Conservation (phyloP, 257 asterid species). For the Salvia rosmarinus region DNA sequence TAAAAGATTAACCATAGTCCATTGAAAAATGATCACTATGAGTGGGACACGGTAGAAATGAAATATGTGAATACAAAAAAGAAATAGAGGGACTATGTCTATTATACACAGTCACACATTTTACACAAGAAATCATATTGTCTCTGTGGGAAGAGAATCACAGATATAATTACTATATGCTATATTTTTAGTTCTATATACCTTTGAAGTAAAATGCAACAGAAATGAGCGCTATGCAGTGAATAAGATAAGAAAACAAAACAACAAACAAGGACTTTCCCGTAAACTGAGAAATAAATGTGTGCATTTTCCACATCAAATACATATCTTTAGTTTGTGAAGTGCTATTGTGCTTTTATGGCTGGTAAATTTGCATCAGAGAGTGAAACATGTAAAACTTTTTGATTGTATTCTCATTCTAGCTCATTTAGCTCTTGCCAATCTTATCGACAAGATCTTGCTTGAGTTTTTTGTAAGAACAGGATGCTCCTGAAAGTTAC, state of each 20-base stretch:
- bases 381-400: neutral
- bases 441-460: neutral
- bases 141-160: neutral
- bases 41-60: neutral
- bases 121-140: neutral
- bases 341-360: neutral
- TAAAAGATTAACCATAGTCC: neutral
- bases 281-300: neutral
- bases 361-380: conserved; percentile 11
- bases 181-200: neutral
- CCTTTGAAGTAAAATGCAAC: neutral
- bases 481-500: conserved; percentile 15
- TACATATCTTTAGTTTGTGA: neutral
- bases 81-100: neutral
- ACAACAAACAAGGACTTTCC: neutral
- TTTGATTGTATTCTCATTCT: neutral
- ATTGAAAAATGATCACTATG: neutral
- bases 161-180: neutral
- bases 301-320: neutral
- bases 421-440: conserved; percentile 5
- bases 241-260: neutral
- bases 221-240: neutral
- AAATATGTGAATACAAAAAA: neutral
- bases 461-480: neutral
- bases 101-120: neutral